These are phyloP conservation scores for Pleurotus cornucopiae DNA, from an alignment of 768 basidiomycete species.

Conservation along the genomic window DNA sequence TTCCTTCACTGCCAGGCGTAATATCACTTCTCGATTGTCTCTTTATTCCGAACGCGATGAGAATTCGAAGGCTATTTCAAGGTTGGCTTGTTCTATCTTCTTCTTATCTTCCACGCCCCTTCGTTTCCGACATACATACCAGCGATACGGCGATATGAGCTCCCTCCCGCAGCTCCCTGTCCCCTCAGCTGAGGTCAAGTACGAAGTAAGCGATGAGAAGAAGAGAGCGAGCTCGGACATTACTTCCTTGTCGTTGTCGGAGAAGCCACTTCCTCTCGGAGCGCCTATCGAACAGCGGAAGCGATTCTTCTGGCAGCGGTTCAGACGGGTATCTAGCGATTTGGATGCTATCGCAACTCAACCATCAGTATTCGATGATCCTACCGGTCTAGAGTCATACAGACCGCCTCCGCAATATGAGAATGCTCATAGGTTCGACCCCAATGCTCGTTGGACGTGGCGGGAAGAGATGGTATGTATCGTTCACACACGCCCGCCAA, in stretches of 20 bases:
- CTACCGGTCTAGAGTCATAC: slow-evolving; percentile 42
- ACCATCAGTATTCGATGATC: slow-evolving; percentile 61
- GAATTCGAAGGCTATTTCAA: no score
- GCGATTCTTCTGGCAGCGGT: slow-evolving; percentile 25
- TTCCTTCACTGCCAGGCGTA: not conserved
- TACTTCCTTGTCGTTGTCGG: slow-evolving; percentile 10
- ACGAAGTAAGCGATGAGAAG: slow-evolving; percentile 9
- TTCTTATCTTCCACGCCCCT: not conserved
- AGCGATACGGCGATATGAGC: not conserved
- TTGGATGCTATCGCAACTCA: slow-evolving; percentile 55
- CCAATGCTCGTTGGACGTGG: slow-evolving; percentile 66
- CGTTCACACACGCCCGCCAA: not conserved
- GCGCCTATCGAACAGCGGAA: slow-evolving; percentile 21
- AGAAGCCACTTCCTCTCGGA: slow-evolving; percentile 22
- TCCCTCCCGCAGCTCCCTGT: no score
- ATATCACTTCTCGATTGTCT: not conserved
- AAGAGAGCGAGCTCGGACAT: slow-evolving; percentile 1
- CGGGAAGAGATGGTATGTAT: slow-evolving; percentile 52
- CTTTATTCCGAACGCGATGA: no score
- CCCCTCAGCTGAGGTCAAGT: not conserved
- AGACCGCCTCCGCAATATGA: slow-evolving; percentile 52
- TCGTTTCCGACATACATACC: not conserved
- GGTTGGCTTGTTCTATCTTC: not conserved
- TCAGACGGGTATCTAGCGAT: slow-evolving; percentile 25
- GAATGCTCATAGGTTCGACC: slow-evolving; percentile 63